Base-by-base conservation (phyloP, 768 basidiomycete species). In the Mrakia blollopis region DNA sequence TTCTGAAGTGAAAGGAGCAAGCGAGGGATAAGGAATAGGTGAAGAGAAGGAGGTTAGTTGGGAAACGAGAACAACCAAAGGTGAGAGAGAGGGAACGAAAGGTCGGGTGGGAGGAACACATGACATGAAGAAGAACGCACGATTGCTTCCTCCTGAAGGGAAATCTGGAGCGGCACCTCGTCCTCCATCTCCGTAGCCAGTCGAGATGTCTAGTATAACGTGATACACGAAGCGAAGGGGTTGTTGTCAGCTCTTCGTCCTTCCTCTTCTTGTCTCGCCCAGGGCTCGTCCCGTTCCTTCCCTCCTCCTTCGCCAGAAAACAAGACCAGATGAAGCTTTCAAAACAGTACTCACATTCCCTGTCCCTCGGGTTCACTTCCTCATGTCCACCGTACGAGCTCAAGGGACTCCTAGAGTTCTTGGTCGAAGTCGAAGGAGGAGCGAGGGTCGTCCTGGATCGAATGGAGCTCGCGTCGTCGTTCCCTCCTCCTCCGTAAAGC, bases 181-280 rank as follows among this genome's bases (percentile, higher is more conserved):
- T 21, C 73, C 73, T 7, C 73, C 73, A 3, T 74, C 73, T n/a
- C 73, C 73, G 39, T 74, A 74, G 28, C 73, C 73, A 14, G 73
- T 65, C 16, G 61, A 50, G 44, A 67, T n/a, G 44, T 74, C 73
- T 74, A 50, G 14, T 2, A 7, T 5, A 44, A 5, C 47, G 30
- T 16, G 14, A 10, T 23, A 18, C 4, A 25, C 25, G 32, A 30
- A 44, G 10, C 30, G 1, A 41, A 37, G 47, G n/a, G n/a, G n/a
- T n/a, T n/a, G 14, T 14, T 21, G 16, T 63, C 60, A 62, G 72
- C 72, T 73, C 60, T 13, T 41, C 39, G 11, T 41, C n/a, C 6
- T 30, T n/a, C 11, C 16, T 63, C 62, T 35, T 21, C 37, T 37
- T 13, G 14, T 23, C 41, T n/a, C 68, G 68, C 37, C 39, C 16